These are phyloP conservation scores for Lachnellula cervina DNA, from an alignment of 2,329 filamentous ascomycete genomes.

Conservation along the genomic window DNA sequence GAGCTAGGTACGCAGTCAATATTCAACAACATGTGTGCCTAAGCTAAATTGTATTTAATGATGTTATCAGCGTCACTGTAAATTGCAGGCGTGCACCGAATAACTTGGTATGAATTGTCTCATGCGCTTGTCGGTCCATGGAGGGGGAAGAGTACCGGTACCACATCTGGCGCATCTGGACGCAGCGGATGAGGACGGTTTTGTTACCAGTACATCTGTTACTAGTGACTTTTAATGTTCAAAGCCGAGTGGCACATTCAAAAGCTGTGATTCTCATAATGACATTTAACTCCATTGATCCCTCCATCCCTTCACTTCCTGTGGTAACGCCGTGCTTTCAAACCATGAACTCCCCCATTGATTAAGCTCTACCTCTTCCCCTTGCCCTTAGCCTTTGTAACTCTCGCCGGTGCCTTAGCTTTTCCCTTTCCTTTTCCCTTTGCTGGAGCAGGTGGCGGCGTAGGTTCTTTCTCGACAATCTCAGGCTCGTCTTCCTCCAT, in stretches of 20 bases:
- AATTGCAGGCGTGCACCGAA: too few relatives aligned
- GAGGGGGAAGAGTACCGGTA: too few relatives aligned
- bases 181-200: too few relatives aligned
- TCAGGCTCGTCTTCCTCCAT: conserved; percentile 23
- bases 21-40: background rate
- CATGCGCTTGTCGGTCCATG: background rate
- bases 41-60: background rate
- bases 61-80: background rate
- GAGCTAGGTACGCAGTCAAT: background rate
- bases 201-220: too few relatives aligned
- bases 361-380: conserved; percentile 41
- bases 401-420: conserved; percentile 9
- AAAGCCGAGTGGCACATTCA: too few relatives aligned
- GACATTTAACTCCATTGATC: background rate
- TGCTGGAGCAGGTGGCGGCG: conserved; percentile 12
- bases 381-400: conserved; percentile 39
- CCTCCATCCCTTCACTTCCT: conserved; percentile 14
- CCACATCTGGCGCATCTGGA: too few relatives aligned
- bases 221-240: too few relatives aligned
- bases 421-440: conserved; percentile 13
- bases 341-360: conserved; percentile 11
- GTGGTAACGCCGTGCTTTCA: background rate
- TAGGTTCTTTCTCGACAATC: conserved; percentile 22
- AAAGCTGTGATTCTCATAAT: background rate
- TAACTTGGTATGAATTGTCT: background rate